Evolutionary conservation across 495 filamentous ascomycete species (phyloP), one percentile per base, ranked within the genome.

Genomic region (Daldinia loculata): DNA sequence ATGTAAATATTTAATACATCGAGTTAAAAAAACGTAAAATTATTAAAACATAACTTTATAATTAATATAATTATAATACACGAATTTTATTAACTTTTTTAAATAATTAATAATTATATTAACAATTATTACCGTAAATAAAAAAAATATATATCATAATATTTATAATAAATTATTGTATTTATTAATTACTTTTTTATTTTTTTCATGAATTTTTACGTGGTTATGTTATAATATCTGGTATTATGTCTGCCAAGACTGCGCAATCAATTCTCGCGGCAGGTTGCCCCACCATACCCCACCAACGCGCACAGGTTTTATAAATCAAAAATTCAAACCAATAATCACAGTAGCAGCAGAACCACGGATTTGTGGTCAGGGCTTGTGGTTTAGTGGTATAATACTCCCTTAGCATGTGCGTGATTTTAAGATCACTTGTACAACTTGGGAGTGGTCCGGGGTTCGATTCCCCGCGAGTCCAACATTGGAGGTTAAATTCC

Each of bases 381-480:
- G 69, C 69, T 72, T 68, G 69, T 72, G 69, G 69, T 72, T 72
- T 72, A 72, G 69, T 72, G 69, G 69, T 72, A 72, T 72, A 72
- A 72, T 72, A 72, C 69, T 68, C 69, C 64, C 69, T 72, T 72
- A 72, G 70, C 66, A 72, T 83, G n/a, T 27, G 26, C 26, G 4
- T 27, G 26, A 5, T 27, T 27, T 26, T 26, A 1, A 1, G 24
- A 26, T 26, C 24, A 26, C 3, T 3, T 26, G 24, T 3, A 27
- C 26, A 27, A 27, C 4, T 27, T 29, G 81, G 81, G 82, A 80
- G 83, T 82, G 82, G 84, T 85, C 84, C 82, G 80, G 84, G 84
- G 81, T 85, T 86, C 84, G 81, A 85, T 85, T 85, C 82, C 83
- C 84, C 78, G 84, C 84, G 81, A 77, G 75, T 78, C 77, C 77